Base-by-base conservation (phyloP, 1,139 yeast genomes). In the Yamadazyma trypodendri region DNA sequence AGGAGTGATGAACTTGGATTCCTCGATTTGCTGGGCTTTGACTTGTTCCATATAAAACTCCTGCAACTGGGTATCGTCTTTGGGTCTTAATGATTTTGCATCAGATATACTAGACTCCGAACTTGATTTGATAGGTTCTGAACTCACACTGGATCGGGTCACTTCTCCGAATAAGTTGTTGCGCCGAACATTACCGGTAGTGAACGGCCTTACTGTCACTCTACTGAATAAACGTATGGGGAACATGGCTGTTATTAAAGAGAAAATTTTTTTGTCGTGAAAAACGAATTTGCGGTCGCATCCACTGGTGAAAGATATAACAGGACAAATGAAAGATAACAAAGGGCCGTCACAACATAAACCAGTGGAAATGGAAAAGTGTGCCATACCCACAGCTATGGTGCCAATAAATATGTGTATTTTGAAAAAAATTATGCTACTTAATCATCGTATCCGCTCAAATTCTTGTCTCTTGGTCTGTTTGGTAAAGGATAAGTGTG, bases 401-500 rank as follows among this genome's bases (percentile, higher is more conserved):
- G n/a, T 18, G 21, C 21, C 8, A 18, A 24, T 11, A 24, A 11
- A 24, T 24, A 12, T 24, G 28, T 24, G 28, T 24, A 24, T 24
- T 24, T 24, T 12, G 24, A 23, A 23, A 23, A 23, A 24, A n/a
- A n/a, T 14, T 27, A 27, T 27, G 29, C 29, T 22, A 30, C 21
- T 14, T 31, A 31, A 22, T 22, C 27, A 48, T 79, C 86, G 51
- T 63, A 81, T 12, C 86, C 86, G 24, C 61, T 50, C 56, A 79
- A 65, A 32, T 55, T 54, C 28, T 53, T 51, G 49, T 75, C 77
- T 57, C 85, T 75, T 32, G 76, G 65, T 49, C 83, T 70, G 32
- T 67, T 60, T 40, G 85, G 85, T 49, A 80, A 63, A 27, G 95
- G 95, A 59, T 86, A 86, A 23, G 77, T 69, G 40, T 63, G 51